These are phyloP conservation scores for Yamadazyma aaseri DNA, from an alignment of 1,139 yeast genomes.

Conservation along the genomic window DNA sequence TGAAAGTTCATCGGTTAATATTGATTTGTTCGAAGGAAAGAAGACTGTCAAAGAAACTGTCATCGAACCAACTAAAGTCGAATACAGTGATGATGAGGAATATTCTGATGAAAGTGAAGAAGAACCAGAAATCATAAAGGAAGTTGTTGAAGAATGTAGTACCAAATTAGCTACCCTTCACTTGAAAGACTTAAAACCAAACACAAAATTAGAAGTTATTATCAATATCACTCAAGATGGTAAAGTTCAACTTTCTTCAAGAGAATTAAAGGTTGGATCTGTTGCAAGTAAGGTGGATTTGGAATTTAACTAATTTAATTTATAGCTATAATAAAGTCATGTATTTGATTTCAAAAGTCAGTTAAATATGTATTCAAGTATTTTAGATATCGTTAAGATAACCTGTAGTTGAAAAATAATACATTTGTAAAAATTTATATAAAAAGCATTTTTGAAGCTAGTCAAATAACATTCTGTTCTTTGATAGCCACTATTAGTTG, in stretches of 20 bases:
- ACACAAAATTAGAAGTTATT: conserved; percentile 70
- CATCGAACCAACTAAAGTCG: conserved; percentile 55
- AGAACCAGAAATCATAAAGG: conserved; percentile 73
- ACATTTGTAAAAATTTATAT: no score
- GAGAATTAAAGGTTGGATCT: conserved; percentile 73
- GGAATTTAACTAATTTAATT: conserved; percentile 12
- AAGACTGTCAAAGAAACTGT: conserved; percentile 76
- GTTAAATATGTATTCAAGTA: no score
- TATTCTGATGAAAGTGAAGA: conserved; percentile 38
- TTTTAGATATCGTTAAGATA: no score
- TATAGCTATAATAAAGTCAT: no score
- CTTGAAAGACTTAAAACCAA: conserved; percentile 68
- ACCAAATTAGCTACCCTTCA: conserved; percentile 76
- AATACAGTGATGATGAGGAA: conserved; percentile 31
- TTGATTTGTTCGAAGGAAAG: conserved; percentile 84
- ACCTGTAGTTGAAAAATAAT: no score
- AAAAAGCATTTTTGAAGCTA: no score
- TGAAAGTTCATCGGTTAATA: conserved; percentile 55
- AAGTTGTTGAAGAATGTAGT: conserved; percentile 74
- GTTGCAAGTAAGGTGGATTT: conserved; percentile 53
- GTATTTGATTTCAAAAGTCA: no score
- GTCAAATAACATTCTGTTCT: no score
- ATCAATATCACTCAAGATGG: conserved; percentile 86
- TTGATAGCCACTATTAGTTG: no score
- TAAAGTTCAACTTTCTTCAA: conserved; percentile 75